These are phyloP conservation scores for Cubamyces sp. DNA, from an alignment of 768 basidiomycete species.

Conservation along the genomic window DNA sequence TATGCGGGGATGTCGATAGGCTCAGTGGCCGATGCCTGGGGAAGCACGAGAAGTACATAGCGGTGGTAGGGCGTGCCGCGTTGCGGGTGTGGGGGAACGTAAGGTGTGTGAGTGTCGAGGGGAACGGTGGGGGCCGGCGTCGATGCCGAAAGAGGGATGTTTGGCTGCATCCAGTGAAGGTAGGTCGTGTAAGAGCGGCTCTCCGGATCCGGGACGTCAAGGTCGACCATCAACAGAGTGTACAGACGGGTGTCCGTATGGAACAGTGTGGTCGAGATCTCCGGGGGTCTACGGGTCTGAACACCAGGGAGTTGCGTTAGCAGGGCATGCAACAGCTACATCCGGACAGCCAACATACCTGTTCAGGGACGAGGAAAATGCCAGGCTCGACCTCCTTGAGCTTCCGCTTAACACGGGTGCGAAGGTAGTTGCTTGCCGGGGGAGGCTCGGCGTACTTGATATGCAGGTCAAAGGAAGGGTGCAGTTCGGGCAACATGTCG, in stretches of 20 bases:
- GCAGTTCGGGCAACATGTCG: slow-evolving; percentile 75
- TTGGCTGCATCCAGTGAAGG: slow-evolving; percentile 88
- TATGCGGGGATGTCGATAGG: slow-evolving; percentile 33
- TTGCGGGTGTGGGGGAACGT: slow-evolving; percentile 92
- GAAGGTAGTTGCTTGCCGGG: slow-evolving; percentile 33
- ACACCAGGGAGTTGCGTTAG: background rate
- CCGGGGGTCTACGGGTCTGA: slow-evolving; percentile 69
- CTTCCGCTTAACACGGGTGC: slow-evolving; percentile 32
- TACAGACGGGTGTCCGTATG: slow-evolving; percentile 81
- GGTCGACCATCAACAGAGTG: slow-evolving; percentile 88
- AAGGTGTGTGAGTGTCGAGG: slow-evolving; percentile 62
- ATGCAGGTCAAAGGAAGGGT: slow-evolving; percentile 75
- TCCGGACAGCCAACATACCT: slow-evolving; percentile 48
- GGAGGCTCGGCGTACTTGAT: slow-evolving; percentile 54
- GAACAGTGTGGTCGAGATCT: slow-evolving; percentile 75
- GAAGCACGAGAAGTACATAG: slow-evolving; percentile 77
- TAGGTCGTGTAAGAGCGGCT: slow-evolving; percentile 68
- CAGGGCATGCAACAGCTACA: background rate
- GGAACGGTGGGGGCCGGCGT: slow-evolving; percentile 44
- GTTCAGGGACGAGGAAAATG: slow-evolving; percentile 62
- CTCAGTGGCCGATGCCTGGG: slow-evolving; percentile 53
- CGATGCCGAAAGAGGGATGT: slow-evolving; percentile 75
- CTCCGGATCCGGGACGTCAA: slow-evolving; percentile 82
- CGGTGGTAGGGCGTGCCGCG: slow-evolving; percentile 90
- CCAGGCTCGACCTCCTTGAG: slow-evolving; percentile 69